Percentiles rank a stretch among this genome's conserved stretches.
These are phyloP conservation scores for Colletotrichum magnum DNA, from an alignment of 2,329 filamentous ascomycete species.

Conservation along the genomic window DNA sequence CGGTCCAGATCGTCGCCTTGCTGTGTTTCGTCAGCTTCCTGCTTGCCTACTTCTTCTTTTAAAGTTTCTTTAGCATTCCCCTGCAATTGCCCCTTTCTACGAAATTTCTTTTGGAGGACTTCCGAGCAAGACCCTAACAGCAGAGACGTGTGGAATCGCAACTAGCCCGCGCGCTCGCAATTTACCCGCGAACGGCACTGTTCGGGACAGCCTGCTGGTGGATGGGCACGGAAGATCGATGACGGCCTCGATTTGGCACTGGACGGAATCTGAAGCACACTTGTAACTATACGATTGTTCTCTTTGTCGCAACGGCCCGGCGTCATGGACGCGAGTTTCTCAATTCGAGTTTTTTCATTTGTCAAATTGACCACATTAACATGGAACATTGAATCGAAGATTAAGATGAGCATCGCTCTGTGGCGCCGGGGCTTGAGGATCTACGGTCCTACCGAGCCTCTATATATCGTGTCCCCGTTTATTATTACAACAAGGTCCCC, in stretches of 20 bases:
- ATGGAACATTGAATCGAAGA: not conserved
- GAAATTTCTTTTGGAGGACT: constrained; percentile 30
- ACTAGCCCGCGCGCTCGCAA: constrained; percentile 1
- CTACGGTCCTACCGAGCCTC: not conserved
- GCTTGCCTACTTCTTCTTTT: constrained; percentile 97
- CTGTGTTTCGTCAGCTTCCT: constrained; percentile 93
- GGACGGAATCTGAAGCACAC: constrained; percentile 36
- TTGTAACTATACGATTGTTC: constrained; percentile 39
- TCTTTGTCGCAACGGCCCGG: constrained; percentile 35
- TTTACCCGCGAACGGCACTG: constrained; percentile 10
- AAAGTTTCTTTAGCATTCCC: constrained; percentile 49
- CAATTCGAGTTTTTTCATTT: constrained; percentile 41
- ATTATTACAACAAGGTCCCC: not conserved
- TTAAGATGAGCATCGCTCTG: not conserved
- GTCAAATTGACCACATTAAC: constrained; percentile 7
- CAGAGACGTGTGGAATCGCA: not conserved
- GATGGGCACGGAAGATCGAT: constrained; percentile 9
- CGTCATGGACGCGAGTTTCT: constrained; percentile 39
- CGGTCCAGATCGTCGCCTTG: constrained; percentile 85
- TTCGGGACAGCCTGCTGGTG: constrained; percentile 2
- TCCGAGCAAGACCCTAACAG: constrained; percentile 9
- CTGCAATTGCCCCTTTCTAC: constrained; percentile 20
- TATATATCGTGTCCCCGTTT: constrained; percentile 1
- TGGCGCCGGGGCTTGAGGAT: not conserved
- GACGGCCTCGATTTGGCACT: constrained; percentile 23